phyloP scores from a whole-genome alignment of 176 grass and related monocot species.

The Cymbopogon citratus region DNA sequence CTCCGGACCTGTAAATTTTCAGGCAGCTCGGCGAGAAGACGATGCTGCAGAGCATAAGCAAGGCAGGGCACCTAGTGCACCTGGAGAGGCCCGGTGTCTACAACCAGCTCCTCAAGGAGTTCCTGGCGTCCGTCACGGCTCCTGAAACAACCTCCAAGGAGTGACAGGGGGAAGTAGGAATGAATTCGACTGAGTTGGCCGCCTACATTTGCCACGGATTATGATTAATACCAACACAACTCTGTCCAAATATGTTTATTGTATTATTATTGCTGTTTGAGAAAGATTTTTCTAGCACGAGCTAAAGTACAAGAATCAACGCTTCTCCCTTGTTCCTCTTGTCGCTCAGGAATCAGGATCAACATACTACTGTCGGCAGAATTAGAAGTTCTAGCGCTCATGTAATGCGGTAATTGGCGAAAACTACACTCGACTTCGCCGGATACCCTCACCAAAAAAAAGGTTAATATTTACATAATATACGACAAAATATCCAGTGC shows the following conservation, averaged over 20 bases:
- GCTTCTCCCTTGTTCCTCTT: not conserved
- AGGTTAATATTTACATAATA: too few species aligned
- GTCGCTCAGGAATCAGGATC: not conserved
- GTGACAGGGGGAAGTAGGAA: not conserved
- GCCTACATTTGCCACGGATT: not conserved
- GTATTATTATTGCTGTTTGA: not conserved
- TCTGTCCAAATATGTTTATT: not conserved
- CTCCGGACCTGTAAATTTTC: not conserved
- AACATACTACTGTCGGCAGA: not conserved
- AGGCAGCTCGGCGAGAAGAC: slow-evolving; percentile 79
- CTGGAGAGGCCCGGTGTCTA: slow-evolving; percentile 78
- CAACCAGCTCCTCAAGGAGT: slow-evolving; percentile 58
- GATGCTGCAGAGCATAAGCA: slow-evolving; percentile 59
- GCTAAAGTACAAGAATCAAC: not conserved
- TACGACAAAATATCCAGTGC: too few species aligned
- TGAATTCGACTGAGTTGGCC: not conserved
- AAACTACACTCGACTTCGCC: too few species aligned
- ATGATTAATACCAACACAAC: not conserved
- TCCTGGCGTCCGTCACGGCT: slow-evolving; percentile 43
- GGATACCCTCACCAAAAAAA: too few species aligned
- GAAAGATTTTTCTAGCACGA: not conserved
- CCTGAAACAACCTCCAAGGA: slow-evolving; percentile 16
- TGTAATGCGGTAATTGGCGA: too few species aligned
- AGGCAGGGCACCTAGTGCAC: slow-evolving; percentile 75
- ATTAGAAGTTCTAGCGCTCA: too few species aligned